A percentile compares a stretch with the other conserved stretches of the same genome.
These are phyloP conservation scores for Fusarium pseudoanthophilum DNA, from an alignment of 2,329 filamentous ascomycete genomes.

Conservation along the genomic window DNA sequence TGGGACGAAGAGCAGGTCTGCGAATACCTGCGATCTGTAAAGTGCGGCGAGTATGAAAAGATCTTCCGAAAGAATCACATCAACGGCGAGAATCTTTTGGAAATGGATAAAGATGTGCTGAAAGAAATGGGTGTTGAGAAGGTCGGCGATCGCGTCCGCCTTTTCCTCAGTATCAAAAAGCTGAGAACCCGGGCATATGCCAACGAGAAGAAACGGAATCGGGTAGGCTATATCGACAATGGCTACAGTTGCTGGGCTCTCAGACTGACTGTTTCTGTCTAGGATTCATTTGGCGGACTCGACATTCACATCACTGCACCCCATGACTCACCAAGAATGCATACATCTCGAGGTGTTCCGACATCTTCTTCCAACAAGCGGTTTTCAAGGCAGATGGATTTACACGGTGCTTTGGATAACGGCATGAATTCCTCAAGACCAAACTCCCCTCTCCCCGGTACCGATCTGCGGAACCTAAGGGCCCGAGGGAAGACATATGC, in stretches of 20 bases:
- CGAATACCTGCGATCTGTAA: conserved; percentile 90
- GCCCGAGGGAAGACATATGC: conserved; percentile 62
- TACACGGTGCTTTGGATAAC: conserved; percentile 54
- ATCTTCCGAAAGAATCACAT: conserved; percentile 93
- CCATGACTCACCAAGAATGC: conserved; percentile 64
- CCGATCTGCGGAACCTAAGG: conserved; percentile 64
- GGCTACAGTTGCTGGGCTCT: background rate
- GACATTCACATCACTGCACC: conserved; percentile 67
- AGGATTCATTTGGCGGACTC: conserved; percentile 87
- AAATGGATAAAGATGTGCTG: conserved; percentile 95
- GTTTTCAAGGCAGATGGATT: conserved; percentile 71
- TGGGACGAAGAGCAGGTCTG: conserved; percentile 95
- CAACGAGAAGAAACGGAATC: conserved; percentile 84
- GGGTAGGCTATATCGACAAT: conserved; percentile 66
- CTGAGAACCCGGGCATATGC: conserved; percentile 80
- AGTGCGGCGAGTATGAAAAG: conserved; percentile 93
- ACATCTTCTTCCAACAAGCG: conserved; percentile 62
- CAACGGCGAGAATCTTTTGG: conserved; percentile 94
- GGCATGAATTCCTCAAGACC: conserved; percentile 73
- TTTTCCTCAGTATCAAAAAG: conserved; percentile 87
- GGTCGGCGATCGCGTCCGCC: conserved; percentile 92
- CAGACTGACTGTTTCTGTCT: conserved; percentile 12
- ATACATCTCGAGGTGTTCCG: conserved; percentile 63
- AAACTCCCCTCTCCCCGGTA: conserved; percentile 68
- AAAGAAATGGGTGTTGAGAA: conserved; percentile 99